These are phyloP conservation scores for Penicillium sp. DNA, from an alignment of 2,329 filamentous ascomycete species.

Conservation along the genomic window DNA sequence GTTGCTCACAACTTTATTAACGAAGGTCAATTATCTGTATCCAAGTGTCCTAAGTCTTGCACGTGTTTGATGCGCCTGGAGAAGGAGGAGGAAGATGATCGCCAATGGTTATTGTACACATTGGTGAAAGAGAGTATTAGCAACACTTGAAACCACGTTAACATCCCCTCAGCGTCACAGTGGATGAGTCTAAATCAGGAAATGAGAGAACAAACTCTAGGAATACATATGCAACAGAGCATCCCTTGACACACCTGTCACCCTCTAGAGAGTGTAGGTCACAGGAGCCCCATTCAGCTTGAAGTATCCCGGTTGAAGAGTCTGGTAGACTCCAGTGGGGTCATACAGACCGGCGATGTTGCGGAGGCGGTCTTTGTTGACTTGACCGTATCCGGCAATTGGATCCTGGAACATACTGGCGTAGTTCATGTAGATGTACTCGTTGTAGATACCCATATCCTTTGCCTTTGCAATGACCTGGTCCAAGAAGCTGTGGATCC, in stretches of 20 bases:
- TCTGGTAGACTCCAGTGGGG: conserved; percentile 44
- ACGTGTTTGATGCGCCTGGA: no score
- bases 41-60: no score
- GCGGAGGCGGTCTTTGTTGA: conserved; percentile 35
- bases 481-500: conserved; percentile 29
- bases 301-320: conserved; percentile 46
- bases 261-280: not conserved
- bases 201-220: not conserved
- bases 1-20: no score
- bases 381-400: conserved; percentile 44
- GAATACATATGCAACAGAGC: not conserved
- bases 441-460: conserved; percentile 27
- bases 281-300: conserved; percentile 37
- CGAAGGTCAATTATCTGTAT: no score
- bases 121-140: no score
- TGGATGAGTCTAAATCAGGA: no score
- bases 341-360: conserved; percentile 43
- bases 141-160: no score
- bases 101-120: no score
- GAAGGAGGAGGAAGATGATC: no score
- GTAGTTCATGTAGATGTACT: conserved; percentile 53
- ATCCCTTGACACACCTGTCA: not conserved
- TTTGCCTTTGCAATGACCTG: conserved; percentile 32
- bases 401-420: conserved; percentile 47
- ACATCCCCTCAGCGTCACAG: no score